A percentile compares a stretch with the other conserved stretches of the same genome.
phyloP scores from a whole-genome alignment of 108 stramenopile genomes.

The Craspedostauros australis region DNA sequence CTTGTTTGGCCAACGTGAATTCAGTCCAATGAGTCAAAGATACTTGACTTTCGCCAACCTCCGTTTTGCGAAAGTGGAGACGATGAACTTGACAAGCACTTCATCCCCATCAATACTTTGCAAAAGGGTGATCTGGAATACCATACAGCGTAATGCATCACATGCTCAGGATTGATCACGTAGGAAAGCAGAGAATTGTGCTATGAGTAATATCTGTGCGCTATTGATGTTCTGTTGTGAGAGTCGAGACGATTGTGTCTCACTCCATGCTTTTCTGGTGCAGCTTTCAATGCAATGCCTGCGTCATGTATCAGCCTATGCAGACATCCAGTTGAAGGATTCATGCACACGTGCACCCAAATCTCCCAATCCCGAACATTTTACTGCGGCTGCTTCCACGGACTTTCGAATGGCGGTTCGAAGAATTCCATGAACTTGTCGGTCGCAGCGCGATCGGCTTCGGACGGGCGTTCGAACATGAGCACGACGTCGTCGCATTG shows the following conservation, averaged over 20 bases:
- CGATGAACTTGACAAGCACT: no score
- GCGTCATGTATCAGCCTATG: neutral
- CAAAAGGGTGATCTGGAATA: no score
- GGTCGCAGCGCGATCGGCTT: slow-evolving; percentile 43
- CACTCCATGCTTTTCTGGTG: no score
- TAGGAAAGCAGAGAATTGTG: no score
- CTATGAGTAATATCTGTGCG: neutral
- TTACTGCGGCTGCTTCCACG: slow-evolving; percentile 41
- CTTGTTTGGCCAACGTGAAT: no score
- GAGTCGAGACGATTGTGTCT: neutral
- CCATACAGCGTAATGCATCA: no score
- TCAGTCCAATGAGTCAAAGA: no score
- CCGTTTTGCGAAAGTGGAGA: no score
- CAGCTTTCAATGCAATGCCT: neutral
- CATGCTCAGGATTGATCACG: no score
- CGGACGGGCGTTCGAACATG: slow-evolving; percentile 70
- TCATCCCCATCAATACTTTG: no score
- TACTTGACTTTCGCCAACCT: no score
- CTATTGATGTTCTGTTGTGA: neutral
- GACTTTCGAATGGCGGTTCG: slow-evolving; percentile 67
- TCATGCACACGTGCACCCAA: neutral
- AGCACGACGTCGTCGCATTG: slow-evolving; percentile 75
- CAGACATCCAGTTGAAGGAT: neutral
- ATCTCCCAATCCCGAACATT: neutral
- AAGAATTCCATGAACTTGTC: slow-evolving; percentile 76